Conservation (phyloP, 192 early-diverging fungal genomes). For the Piromyces finnis region DNA sequence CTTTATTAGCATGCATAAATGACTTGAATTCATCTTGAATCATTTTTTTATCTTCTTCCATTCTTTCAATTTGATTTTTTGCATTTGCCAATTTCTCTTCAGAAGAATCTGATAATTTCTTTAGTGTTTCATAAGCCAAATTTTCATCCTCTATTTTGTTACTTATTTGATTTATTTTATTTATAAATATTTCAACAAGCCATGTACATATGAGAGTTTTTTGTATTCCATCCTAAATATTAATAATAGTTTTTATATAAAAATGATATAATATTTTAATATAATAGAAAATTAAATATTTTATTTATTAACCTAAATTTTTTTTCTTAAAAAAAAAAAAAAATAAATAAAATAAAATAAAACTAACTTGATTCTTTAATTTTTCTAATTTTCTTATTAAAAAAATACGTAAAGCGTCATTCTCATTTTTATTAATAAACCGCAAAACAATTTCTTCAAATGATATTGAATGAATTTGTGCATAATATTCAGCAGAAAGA, state of each 20-base stretch:
- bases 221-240: conserved; percentile 70
- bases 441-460: conserved; percentile 87
- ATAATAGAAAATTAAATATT: no score
- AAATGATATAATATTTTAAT: no score
- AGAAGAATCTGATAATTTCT: not conserved
- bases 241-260: no score
- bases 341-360: not conserved
- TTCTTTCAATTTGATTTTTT: not conserved
- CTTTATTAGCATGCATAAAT: not conserved
- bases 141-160: not conserved
- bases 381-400: conserved; percentile 54
- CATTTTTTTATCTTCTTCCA: not conserved
- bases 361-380: conserved; percentile 35
- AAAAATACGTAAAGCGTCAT: conserved; percentile 58
- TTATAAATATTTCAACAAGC: conserved; percentile 76
- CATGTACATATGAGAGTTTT: conserved; percentile 63
- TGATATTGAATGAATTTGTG: conserved; percentile 43
- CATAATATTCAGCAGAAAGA: conserved; percentile 73
- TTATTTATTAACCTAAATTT: no score
- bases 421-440: conserved; percentile 56
- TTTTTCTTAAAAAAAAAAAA: conserved; percentile 1
- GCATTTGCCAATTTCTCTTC: not conserved
- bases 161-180: conserved; percentile 38
- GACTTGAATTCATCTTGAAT: not conserved
- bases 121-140: not conserved